Evolutionary conservation across 2,329 filamentous ascomycete genomes (phyloP).

Genomic region (Colletotrichum filicis): DNA sequence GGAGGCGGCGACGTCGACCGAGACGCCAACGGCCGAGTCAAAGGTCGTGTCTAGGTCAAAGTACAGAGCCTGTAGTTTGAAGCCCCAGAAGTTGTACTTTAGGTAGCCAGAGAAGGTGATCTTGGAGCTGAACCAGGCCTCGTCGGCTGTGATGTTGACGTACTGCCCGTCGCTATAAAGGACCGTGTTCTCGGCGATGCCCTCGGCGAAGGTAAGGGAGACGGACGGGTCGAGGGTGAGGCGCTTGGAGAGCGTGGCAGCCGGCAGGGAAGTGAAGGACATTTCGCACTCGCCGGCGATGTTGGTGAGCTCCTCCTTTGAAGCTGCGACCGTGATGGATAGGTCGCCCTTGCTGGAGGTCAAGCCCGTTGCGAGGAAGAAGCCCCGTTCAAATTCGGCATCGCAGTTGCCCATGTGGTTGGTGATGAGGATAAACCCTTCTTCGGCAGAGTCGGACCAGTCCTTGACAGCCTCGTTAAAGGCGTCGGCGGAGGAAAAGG

Average conservation of each 20-base stretch:
- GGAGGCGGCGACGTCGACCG: slow-evolving; percentile 45
- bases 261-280: slow-evolving; percentile 42
- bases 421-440: slow-evolving; percentile 51
- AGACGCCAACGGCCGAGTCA: slow-evolving; percentile 48
- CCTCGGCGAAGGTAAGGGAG: slow-evolving; percentile 36
- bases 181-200: slow-evolving; percentile 40
- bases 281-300: slow-evolving; percentile 44
- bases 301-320: slow-evolving; percentile 44
- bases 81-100: slow-evolving; percentile 50
- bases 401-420: slow-evolving; percentile 55
- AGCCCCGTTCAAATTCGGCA: slow-evolving; percentile 50
- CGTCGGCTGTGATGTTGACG: slow-evolving; percentile 48
- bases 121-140: slow-evolving; percentile 46
- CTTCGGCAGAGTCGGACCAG: slow-evolving; percentile 29
- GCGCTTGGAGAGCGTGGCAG: slow-evolving; percentile 38
- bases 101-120: slow-evolving; percentile 55
- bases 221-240: slow-evolving; percentile 41
- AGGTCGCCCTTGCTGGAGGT: slow-evolving; percentile 40
- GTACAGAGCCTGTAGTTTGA: slow-evolving; percentile 48
- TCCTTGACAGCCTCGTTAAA: slow-evolving; percentile 36
- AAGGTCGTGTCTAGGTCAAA: slow-evolving; percentile 55
- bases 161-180: slow-evolving; percentile 44
- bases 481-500: slow-evolving; percentile 32
- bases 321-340: slow-evolving; percentile 44
- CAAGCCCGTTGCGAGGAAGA: slow-evolving; percentile 48